These are phyloP conservation scores for Corinectria fuckeliana DNA, from an alignment of 2,329 filamentous ascomycete species.

Conservation along the genomic window DNA sequence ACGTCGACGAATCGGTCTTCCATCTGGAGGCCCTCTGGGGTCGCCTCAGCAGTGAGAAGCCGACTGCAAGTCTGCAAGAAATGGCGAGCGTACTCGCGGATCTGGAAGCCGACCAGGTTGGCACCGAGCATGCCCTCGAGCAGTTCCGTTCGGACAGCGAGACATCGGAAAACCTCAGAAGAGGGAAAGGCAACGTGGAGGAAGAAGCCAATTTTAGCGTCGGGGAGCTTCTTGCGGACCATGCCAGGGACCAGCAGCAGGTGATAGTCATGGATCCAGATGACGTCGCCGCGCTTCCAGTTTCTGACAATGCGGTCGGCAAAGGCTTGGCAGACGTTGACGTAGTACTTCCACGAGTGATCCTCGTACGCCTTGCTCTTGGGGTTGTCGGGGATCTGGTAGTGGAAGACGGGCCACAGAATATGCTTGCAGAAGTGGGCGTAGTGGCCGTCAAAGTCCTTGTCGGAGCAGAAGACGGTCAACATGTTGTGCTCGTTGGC, in stretches of 20 bases:
- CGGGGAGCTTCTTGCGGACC: constrained; percentile 87
- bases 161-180: constrained; percentile 92
- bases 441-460: constrained; percentile 94
- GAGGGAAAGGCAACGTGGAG: constrained; percentile 95
- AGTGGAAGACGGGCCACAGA: constrained; percentile 96
- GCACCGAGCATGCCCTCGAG: constrained; percentile 92
- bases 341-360: constrained; percentile 95
- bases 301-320: constrained; percentile 88
- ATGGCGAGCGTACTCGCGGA: constrained; percentile 89
- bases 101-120: constrained; percentile 93
- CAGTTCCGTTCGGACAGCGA: constrained; percentile 85
- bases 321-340: constrained; percentile 90
- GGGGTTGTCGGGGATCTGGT: constrained; percentile 96
- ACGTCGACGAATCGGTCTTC: constrained; percentile 95
- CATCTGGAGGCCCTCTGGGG: constrained; percentile 84
- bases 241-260: constrained; percentile 86
- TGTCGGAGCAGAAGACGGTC: constrained; percentile 85
- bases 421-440: constrained; percentile 98
- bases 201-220: constrained; percentile 96
- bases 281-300: constrained; percentile 91
- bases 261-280: constrained; percentile 98
- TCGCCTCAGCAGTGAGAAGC: constrained; percentile 87
- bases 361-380: constrained; percentile 99
- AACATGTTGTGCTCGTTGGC: constrained; percentile 83
- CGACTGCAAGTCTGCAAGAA: constrained; percentile 96